Conservation (phyloP, 495 filamentous ascomycete genomes). For the Podospora didyma region DNA sequence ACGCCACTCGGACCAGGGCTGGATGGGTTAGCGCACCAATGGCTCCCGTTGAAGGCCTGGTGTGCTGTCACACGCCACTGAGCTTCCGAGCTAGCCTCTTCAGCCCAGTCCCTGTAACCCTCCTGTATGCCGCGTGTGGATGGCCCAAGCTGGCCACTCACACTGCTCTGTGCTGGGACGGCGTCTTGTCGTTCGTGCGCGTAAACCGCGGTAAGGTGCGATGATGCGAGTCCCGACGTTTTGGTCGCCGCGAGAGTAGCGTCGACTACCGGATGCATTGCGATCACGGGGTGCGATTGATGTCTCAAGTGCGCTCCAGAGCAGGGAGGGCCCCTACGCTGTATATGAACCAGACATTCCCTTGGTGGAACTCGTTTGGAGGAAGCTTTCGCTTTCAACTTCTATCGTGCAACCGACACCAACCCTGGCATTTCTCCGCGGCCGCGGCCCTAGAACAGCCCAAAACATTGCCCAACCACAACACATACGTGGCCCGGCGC, state of each 20-base stretch:
- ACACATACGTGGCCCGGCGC: neutral
- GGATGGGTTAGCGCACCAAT: too few species aligned
- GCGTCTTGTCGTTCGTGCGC: too few species aligned
- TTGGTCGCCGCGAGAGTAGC: neutral
- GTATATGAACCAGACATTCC: neutral
- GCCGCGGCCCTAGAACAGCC: too few species aligned
- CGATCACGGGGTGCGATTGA: neutral
- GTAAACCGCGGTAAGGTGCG: too few species aligned
- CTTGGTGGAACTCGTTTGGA: neutral
- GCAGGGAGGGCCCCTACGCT: neutral
- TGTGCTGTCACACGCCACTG: too few species aligned
- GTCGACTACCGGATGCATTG: neutral
- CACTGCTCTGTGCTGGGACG: too few species aligned
- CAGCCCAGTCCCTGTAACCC: too few species aligned
- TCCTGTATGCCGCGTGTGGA: too few species aligned
- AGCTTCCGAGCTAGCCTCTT: too few species aligned
- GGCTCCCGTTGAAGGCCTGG: too few species aligned
- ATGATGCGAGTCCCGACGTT: neutral
- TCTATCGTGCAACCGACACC: neutral
- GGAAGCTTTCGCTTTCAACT: neutral
- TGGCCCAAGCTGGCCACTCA: too few species aligned
- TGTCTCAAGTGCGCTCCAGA: neutral
- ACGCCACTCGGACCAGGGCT: too few species aligned
- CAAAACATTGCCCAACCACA: neutral
- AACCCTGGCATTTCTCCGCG: neutral